These are phyloP conservation scores for Pouteria glomerata DNA, from an alignment of 148 eudicot genomes.

Conservation along the genomic window DNA sequence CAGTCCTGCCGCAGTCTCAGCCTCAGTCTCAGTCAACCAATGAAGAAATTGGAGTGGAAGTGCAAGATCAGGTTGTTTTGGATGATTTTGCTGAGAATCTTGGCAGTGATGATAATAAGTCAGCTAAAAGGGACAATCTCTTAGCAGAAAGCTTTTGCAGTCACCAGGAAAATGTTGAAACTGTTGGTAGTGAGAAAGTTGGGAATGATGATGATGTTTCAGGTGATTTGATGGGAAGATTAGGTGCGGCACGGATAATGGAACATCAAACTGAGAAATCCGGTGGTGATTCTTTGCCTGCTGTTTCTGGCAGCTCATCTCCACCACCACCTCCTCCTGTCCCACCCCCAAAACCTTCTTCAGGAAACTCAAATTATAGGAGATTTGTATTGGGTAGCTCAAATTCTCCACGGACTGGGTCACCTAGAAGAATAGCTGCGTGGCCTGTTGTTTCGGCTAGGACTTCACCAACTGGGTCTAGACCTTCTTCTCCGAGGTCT, in stretches of 20 bases:
- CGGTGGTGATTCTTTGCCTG: slow-evolving; percentile 23
- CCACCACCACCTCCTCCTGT: slow-evolving; percentile 96
- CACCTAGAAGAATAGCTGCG: slow-evolving; percentile 63
- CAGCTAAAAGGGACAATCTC: slow-evolving; percentile 29
- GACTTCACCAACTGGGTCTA: slow-evolving; percentile 77
- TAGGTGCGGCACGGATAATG: slow-evolving; percentile 30
- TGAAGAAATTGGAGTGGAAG: slow-evolving; percentile 43
- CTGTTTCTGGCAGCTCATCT: slow-evolving; percentile 36
- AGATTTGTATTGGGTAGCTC: slow-evolving; percentile 44
- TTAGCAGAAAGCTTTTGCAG: slow-evolving; percentile 14
- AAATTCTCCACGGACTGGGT: slow-evolving; percentile 55
- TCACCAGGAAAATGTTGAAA: slow-evolving; percentile 33
- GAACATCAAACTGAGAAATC: slow-evolving; percentile 41
- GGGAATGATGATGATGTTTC: slow-evolving; percentile 29
- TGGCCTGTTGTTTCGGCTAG: slow-evolving; percentile 65
- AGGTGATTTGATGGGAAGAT: slow-evolving; percentile 26
- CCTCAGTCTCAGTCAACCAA: slow-evolving; percentile 34
- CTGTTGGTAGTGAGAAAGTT: slow-evolving; percentile 29
- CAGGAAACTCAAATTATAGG: slow-evolving; percentile 36
- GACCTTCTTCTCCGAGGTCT: slow-evolving; percentile 89
- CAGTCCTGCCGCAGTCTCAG: slow-evolving; percentile 33
- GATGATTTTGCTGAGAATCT: slow-evolving; percentile 34
- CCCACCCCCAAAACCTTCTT: slow-evolving; percentile 81
- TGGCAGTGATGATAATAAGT: slow-evolving; percentile 27
- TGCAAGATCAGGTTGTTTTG: slow-evolving; percentile 35